These are phyloP conservation scores for Halocafeteria seosinensis DNA, from an alignment of 108 stramenopile genomes.

Conservation along the genomic window DNA sequence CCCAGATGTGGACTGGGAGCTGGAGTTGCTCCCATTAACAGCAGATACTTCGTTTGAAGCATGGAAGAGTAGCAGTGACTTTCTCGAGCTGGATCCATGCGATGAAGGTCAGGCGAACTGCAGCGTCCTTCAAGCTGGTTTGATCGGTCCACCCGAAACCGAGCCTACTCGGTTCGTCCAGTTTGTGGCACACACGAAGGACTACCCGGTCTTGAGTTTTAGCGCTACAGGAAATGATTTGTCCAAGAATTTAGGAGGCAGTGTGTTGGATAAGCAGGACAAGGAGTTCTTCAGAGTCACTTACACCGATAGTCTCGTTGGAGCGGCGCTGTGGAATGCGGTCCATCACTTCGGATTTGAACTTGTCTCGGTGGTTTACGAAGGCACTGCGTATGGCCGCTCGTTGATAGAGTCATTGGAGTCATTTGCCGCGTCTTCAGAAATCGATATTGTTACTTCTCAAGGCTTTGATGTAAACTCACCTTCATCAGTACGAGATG, in stretches of 20 bases:
- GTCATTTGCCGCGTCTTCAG: neutral
- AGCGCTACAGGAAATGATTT: too few relatives aligned
- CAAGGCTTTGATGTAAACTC: neutral
- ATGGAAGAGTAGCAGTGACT: neutral
- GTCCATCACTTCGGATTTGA: neutral
- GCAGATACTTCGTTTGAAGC: neutral
- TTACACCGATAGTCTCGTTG: neutral
- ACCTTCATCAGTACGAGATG: neutral
- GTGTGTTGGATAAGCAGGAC: too few relatives aligned
- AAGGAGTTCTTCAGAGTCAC: too few relatives aligned
- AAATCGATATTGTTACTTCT: neutral
- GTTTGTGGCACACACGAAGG: too few relatives aligned
- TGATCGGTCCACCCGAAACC: neutral
- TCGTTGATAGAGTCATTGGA: neutral
- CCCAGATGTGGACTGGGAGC: too few relatives aligned
- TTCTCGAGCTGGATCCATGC: neutral
- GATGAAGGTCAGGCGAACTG: neutral
- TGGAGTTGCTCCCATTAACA: too few relatives aligned
- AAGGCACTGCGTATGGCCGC: neutral
- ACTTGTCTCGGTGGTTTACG: neutral
- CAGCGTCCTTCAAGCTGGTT: neutral
- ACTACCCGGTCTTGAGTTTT: too few relatives aligned
- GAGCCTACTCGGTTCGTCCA: too few relatives aligned
- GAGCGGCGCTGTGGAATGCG: neutral
- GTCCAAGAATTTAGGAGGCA: too few relatives aligned